Base-by-base conservation (phyloP, 2,329 filamentous ascomycete species). In the Ceratocystis colombiana region DNA sequence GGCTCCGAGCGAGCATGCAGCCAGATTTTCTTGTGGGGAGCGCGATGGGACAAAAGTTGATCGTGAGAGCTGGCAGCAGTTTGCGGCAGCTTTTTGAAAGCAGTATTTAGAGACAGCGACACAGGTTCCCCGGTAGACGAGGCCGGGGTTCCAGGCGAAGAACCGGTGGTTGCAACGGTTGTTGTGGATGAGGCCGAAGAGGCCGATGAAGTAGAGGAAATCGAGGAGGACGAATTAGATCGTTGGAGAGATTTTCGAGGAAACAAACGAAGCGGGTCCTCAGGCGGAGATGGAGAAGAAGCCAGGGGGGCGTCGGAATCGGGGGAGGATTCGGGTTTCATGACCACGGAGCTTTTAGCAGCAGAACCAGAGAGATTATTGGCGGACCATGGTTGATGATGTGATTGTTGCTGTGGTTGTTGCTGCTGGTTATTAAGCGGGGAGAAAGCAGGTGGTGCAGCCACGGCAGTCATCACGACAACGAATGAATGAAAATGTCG, bases 151-250 rank as follows among this genome's bases (percentile, higher is more conserved):
- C 84, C 85, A 82, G 87, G 88, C 70, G 82, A 84, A 30, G 82
- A 79, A 62, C 82, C 79, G 72, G 83, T 79, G 67, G 84, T 82
- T 48, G 84, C 82, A 69, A 88, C 79, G 65, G 87, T 88, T 1
- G 87, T 84, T 10, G 77, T 79, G 5, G 84, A 86, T 17, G 83
- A 82, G 67, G 77, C 77, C 41, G 84, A 86, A 0, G 80, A 78
- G 67, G 76, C 77, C 37, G 84, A 86, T 1, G 80, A 78, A 50
- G 79, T 83, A 62, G 85, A 84, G 15, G 89, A 88, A 70, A 95
- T 81, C 59, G 92, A 96, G 3, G 91, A 96, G 67, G 90, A 94
- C 45, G 93, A 97, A 79, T 90, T 96, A 73, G 88, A 88, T 75
- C 93, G 86, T 75, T 93, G 89, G 69, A 90, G 82, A 73, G 83